Conservation (phyloP, 495 filamentous ascomycete species). For the Hypoxylon fuscum region DNA sequence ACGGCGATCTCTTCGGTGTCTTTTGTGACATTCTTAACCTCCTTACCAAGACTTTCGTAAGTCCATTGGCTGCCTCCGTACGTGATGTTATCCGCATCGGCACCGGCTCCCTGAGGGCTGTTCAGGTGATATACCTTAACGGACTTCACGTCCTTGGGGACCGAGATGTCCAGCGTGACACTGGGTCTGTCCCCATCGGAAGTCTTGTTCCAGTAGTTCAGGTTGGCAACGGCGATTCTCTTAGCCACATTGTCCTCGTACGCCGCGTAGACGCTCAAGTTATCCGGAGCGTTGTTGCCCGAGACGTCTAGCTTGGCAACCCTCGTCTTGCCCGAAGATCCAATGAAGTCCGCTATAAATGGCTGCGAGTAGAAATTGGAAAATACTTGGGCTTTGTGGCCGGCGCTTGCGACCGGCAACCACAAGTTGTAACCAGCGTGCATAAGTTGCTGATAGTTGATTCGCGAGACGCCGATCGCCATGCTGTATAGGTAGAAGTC, state of each 20-base stretch:
- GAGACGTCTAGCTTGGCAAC: slow-evolving; percentile 34
- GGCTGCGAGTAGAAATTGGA: slow-evolving; percentile 46
- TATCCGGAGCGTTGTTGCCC: slow-evolving; percentile 9
- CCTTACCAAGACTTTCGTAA: slow-evolving; percentile 38
- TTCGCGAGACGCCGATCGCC: slow-evolving; percentile 37
- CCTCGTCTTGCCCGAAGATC: slow-evolving; percentile 34
- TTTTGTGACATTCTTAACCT: slow-evolving; percentile 36
- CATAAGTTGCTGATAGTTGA: slow-evolving; percentile 48
- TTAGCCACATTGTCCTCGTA: slow-evolving; percentile 35
- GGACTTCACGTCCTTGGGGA: slow-evolving; percentile 15
- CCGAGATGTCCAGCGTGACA: slow-evolving; percentile 23
- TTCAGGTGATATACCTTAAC: slow-evolving; percentile 39
- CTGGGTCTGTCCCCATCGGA: slow-evolving; percentile 28
- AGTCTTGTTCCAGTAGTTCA: slow-evolving; percentile 46
- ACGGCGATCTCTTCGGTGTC: slow-evolving; percentile 35
- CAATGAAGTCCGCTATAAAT: slow-evolving; percentile 44
- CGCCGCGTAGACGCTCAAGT: slow-evolving; percentile 38
- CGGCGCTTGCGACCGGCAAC: slow-evolving; percentile 42
- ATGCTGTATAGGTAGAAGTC: slow-evolving; percentile 44
- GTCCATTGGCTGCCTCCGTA: slow-evolving; percentile 47
- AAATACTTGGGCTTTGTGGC: slow-evolving; percentile 39
- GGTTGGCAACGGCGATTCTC: slow-evolving; percentile 38
- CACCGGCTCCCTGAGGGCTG: slow-evolving; percentile 38
- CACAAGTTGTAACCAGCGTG: slow-evolving; percentile 44
- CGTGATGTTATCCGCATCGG: slow-evolving; percentile 39